phyloP scores from a whole-genome alignment of 106 monocot genomes.

The Dactylorhiza incarnata region DNA sequence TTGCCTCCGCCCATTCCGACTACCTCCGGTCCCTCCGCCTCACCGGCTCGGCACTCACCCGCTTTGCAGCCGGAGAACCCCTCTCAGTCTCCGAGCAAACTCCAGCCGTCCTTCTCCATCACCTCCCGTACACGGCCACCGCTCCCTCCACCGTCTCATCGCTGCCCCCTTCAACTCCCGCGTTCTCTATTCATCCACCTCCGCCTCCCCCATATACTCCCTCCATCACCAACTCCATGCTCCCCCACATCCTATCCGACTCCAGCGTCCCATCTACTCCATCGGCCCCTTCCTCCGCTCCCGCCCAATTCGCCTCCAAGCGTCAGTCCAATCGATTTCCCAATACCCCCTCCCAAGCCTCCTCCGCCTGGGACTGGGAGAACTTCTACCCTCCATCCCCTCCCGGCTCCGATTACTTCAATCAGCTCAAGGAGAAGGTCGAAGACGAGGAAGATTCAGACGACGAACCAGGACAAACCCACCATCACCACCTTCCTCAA shows the following conservation, averaged over 20 bases:
- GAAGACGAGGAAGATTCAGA: slow-evolving; percentile 14
- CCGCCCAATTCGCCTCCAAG: slow-evolving; percentile 13
- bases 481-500: slow-evolving; percentile 11
- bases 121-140: neutral
- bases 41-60: slow-evolving; percentile 62
- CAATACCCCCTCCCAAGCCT: slow-evolving; percentile 67
- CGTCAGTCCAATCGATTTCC: slow-evolving; percentile 8
- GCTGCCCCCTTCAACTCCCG: slow-evolving; percentile 20
- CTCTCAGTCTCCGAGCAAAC: slow-evolving; percentile 70
- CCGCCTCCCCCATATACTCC: slow-evolving; percentile 10
- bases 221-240: slow-evolving; percentile 20
- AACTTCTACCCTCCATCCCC: slow-evolving; percentile 91
- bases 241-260: slow-evolving; percentile 29
- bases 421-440: slow-evolving; percentile 33
- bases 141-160: slow-evolving; percentile 6
- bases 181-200: slow-evolving; percentile 17
- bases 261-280: slow-evolving; percentile 23
- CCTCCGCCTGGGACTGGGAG: slow-evolving; percentile 97
- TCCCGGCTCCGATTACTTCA: slow-evolving; percentile 82
- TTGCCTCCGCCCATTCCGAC: slow-evolving; percentile 85
- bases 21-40: slow-evolving; percentile 76
- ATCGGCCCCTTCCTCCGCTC: slow-evolving; percentile 2
- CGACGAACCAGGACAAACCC: slow-evolving; percentile 1
- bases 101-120: slow-evolving; percentile 52
- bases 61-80: slow-evolving; percentile 59